These are phyloP conservation scores for Trametes sanguinea DNA, from an alignment of 768 basidiomycete genomes.

Conservation along the genomic window DNA sequence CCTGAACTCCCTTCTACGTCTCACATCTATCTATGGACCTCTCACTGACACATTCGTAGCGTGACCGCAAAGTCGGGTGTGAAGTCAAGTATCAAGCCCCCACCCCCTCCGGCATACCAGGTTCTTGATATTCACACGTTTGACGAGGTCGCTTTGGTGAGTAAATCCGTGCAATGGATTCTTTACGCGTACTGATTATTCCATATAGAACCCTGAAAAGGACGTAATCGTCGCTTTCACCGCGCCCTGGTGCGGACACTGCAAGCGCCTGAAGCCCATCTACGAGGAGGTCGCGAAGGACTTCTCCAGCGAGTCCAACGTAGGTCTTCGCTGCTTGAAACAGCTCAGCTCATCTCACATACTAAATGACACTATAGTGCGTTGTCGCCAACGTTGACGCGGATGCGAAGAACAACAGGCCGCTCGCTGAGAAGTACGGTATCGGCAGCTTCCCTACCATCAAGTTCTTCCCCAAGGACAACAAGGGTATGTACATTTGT, in stretches of 20 bases:
- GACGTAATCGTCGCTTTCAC: slow-evolving; percentile 86
- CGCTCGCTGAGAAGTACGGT: slow-evolving; percentile 68
- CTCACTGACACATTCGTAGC: slow-evolving; percentile 40
- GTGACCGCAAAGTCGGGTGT: slow-evolving; percentile 74
- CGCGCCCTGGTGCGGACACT: slow-evolving; percentile 92
- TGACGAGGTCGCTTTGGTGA: slow-evolving; percentile 68
- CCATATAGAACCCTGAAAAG: slow-evolving; percentile 61
- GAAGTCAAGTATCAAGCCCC: slow-evolving; percentile 86
- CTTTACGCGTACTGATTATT: not conserved
- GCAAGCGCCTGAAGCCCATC: slow-evolving; percentile 85
- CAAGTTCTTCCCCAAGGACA: slow-evolving; percentile 87
- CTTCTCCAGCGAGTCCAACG: slow-evolving; percentile 77
- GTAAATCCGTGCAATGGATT: slow-evolving; percentile 14
- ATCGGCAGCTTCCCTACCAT: slow-evolving; percentile 88
- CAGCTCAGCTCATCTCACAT: not conserved
- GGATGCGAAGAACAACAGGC: slow-evolving; percentile 78
- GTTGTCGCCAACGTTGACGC: slow-evolving; percentile 90
- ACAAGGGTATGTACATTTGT: slow-evolving; percentile 37
- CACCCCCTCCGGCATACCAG: slow-evolving; percentile 70
- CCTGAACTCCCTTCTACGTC: slow-evolving; percentile 3
- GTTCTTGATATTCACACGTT: slow-evolving; percentile 74
- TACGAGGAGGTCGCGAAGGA: slow-evolving; percentile 83
- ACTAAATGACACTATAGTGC: slow-evolving; percentile 50
- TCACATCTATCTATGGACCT: too few relatives aligned
- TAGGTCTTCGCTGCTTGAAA: slow-evolving; percentile 36